phyloP scores from a whole-genome alignment of 371 early-diverging fungal species.

The Phascolomyces articulosus region DNA sequence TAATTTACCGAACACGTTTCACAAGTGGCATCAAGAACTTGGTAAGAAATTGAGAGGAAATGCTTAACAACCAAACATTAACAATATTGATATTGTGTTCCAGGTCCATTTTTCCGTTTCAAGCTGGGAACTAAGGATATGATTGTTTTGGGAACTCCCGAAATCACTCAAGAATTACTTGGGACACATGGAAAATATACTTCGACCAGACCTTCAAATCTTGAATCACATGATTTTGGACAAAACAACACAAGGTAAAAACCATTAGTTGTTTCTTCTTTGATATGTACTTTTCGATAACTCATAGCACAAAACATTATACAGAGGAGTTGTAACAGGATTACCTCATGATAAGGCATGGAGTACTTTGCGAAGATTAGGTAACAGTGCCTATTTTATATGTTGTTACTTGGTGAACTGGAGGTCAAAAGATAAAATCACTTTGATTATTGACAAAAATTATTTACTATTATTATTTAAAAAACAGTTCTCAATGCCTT shows the following conservation, averaged over 20 bases:
- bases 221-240: no score
- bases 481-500: not conserved
- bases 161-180: not conserved
- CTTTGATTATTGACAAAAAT: not conserved
- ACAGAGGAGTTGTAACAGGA: no score
- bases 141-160: not conserved
- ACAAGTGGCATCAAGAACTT: not conserved
- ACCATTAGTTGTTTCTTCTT: not conserved
- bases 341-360: no score
- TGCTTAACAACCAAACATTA: not conserved
- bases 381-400: no score
- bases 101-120: not conserved
- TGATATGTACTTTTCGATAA: not conserved
- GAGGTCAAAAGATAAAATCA: not conserved
- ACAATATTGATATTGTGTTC: no score
- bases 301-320: not conserved
- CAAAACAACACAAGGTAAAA: no score
- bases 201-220: no score
- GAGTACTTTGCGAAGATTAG: not conserved
- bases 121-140: not conserved
- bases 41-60: not conserved
- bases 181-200: no score
- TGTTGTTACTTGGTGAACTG: no score
- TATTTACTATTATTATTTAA: not conserved
- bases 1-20: not conserved